These are phyloP conservation scores for Cocos nucifera DNA, from an alignment of 176 grass and related monocot species.

Conservation along the genomic window DNA sequence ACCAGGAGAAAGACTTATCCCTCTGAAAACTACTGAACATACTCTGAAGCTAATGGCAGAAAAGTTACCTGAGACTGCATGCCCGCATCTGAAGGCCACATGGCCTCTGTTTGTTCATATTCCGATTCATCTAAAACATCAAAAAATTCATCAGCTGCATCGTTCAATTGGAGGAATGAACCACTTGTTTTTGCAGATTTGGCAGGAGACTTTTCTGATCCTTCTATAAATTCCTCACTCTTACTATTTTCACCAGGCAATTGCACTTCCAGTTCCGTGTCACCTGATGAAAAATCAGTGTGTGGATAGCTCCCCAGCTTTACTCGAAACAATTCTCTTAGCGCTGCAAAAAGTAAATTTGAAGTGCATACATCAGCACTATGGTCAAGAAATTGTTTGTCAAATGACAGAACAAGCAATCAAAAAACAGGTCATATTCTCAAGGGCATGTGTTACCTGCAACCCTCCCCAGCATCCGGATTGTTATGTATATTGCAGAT, in stretches of 20 bases:
- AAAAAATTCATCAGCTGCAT: slow-evolving; percentile 86
- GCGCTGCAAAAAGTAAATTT: slow-evolving; percentile 37
- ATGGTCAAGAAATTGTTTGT: slow-evolving; percentile 5
- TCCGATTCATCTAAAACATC: slow-evolving; percentile 94
- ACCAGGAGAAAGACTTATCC: too few species aligned
- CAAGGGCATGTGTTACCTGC: slow-evolving; percentile 36
- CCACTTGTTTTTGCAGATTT: slow-evolving; percentile 42
- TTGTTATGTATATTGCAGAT: slow-evolving; percentile 67
- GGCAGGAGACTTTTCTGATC: slow-evolving; percentile 34
- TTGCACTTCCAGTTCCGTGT: slow-evolving; percentile 57
- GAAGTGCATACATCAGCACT: background rate
- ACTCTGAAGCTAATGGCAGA: background rate
- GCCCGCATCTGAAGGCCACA: slow-evolving; percentile 72
- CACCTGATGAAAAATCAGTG: slow-evolving; percentile 68
- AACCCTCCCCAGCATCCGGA: slow-evolving; percentile 79
- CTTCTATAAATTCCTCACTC: slow-evolving; percentile 37
- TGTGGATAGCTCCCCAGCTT: slow-evolving; percentile 63
- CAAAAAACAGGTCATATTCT: too few species aligned
- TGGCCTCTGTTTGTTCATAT: slow-evolving; percentile 56
- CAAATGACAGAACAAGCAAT: too few species aligned
- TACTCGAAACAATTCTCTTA: slow-evolving; percentile 82
- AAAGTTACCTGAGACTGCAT: slow-evolving; percentile 28
- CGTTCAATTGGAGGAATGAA: slow-evolving; percentile 69
- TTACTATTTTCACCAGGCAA: slow-evolving; percentile 28
- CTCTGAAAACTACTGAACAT: too few species aligned